Conservation (phyloP, 1,284 basidiomycete genomes). For the Puccinia polysora region DNA sequence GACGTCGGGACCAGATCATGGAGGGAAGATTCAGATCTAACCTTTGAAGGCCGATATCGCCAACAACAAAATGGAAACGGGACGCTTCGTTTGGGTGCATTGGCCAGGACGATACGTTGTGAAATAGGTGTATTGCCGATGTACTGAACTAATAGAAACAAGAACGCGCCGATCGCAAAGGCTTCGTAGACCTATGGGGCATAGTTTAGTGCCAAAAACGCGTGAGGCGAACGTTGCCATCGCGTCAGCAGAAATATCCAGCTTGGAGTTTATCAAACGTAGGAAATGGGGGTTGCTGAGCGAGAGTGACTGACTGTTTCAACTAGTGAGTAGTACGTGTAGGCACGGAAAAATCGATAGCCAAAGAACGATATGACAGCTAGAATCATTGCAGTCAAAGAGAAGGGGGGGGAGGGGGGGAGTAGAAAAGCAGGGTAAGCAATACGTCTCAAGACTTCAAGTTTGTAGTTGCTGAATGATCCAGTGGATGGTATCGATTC, state of each 20-base stretch:
- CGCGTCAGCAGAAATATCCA: not conserved
- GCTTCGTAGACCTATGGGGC: slow-evolving; percentile 41
- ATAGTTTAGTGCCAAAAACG: not conserved
- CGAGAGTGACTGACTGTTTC: slow-evolving; percentile 10
- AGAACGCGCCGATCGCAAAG: slow-evolving; percentile 37
- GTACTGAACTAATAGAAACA: slow-evolving; percentile 42
- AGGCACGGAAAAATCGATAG: slow-evolving; percentile 73
- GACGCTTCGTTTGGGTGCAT: slow-evolving; percentile 28
- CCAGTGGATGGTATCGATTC: not conserved
- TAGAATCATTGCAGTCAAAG: too few relatives aligned
- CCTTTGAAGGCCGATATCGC: slow-evolving; percentile 41
- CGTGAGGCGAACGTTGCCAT: not conserved
- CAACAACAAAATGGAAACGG: slow-evolving; percentile 42
- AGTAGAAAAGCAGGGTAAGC: not conserved
- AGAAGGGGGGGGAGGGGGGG: not conserved
- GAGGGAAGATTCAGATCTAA: not conserved
- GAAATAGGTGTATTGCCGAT: slow-evolving; percentile 26
- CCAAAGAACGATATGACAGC: slow-evolving; percentile 82
- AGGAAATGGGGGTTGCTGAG: not conserved
- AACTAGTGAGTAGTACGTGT: slow-evolving; percentile 50
- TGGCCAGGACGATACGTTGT: slow-evolving; percentile 13
- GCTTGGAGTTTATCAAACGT: not conserved
- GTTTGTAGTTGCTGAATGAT: not conserved
- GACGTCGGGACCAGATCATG: not conserved
- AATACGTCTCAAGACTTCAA: not conserved